Percentiles rank a stretch among this genome's conserved stretches.
These are phyloP conservation scores for Vitis hybrid DNA, from an alignment of 177 flowering plant genomes.

Conservation along the genomic window DNA sequence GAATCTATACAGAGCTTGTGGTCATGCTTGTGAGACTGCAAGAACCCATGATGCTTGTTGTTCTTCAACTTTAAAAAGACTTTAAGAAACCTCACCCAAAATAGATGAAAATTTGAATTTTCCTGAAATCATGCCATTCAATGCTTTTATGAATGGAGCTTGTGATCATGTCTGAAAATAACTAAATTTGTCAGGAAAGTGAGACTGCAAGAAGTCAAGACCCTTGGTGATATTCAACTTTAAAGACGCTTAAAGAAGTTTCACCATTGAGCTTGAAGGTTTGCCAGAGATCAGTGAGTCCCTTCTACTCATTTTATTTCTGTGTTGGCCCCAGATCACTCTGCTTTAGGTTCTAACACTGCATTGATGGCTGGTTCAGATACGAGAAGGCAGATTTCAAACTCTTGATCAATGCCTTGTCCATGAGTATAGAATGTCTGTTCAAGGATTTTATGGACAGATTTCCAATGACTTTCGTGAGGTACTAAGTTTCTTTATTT, in stretches of 20 bases:
- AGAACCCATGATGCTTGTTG: slow-evolving; percentile 51
- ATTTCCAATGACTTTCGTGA: slow-evolving; percentile 54
- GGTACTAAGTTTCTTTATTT: slow-evolving; percentile 30
- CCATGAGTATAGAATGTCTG: slow-evolving; percentile 68
- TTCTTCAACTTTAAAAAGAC: slow-evolving; percentile 37
- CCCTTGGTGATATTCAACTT: slow-evolving; percentile 48
- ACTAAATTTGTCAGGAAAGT: slow-evolving; percentile 36
- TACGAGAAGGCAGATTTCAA: slow-evolving; percentile 72
- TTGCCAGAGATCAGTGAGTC: slow-evolving; percentile 65
- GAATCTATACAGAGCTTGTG: background rate
- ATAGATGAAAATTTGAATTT: no score
- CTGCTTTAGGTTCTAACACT: background rate
- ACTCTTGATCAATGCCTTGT: slow-evolving; percentile 61
- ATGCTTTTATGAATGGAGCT: background rate
- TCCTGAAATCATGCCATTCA: no score
- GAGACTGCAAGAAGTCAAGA: slow-evolving; percentile 53
- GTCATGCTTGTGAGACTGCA: slow-evolving; percentile 27
- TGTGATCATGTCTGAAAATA: background rate
- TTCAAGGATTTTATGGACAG: slow-evolving; percentile 46
- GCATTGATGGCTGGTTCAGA: slow-evolving; percentile 29
- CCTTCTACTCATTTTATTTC: background rate
- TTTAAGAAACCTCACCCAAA: slow-evolving; percentile 41
- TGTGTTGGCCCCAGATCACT: background rate
- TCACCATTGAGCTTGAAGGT: slow-evolving; percentile 78
- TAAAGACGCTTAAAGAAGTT: slow-evolving; percentile 44